A percentile compares a stretch with the other conserved stretches of the same genome.
These are phyloP conservation scores for Metarhizium humberi DNA, from an alignment of 2,329 filamentous ascomycete species.

Conservation along the genomic window DNA sequence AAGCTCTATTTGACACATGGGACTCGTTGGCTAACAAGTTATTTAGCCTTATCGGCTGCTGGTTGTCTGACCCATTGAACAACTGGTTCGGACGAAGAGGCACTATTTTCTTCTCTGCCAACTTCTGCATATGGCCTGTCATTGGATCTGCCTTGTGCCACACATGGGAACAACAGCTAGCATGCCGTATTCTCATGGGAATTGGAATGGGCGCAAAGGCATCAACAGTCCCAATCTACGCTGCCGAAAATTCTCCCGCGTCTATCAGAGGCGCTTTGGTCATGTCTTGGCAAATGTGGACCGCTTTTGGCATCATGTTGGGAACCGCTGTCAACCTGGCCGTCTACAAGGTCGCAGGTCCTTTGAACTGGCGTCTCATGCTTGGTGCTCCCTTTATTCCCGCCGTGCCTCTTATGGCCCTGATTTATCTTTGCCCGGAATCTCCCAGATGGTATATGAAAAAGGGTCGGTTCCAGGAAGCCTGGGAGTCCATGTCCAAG, in stretches of 20 bases:
- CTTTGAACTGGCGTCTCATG: slow-evolving; percentile 29
- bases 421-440: slow-evolving; percentile 55
- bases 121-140: slow-evolving; percentile 57
- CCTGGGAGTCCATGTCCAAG: slow-evolving; percentile 43
- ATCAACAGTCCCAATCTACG: slow-evolving; percentile 61
- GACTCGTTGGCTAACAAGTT: slow-evolving; percentile 5
- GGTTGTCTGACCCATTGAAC: slow-evolving; percentile 57
- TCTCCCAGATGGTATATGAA: slow-evolving; percentile 58
- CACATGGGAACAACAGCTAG: slow-evolving; percentile 58
- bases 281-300: slow-evolving; percentile 73
- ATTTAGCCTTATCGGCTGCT: slow-evolving; percentile 41
- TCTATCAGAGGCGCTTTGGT: slow-evolving; percentile 64
- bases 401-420: slow-evolving; percentile 40
- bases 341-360: slow-evolving; percentile 14
- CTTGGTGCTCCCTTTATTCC: slow-evolving; percentile 53
- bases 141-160: slow-evolving; percentile 57
- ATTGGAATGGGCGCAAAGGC: slow-evolving; percentile 61
- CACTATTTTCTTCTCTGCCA: slow-evolving; percentile 62
- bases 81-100: slow-evolving; percentile 30
- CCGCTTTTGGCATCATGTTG: slow-evolving; percentile 40
- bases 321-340: slow-evolving; percentile 31
- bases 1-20: no score
- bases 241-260: slow-evolving; percentile 62
- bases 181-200: slow-evolving; percentile 58
- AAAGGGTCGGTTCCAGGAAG: slow-evolving; percentile 49